These are phyloP conservation scores for Populus hybrid DNA, from an alignment of 441 rosid genomes.

Conservation along the genomic window DNA sequence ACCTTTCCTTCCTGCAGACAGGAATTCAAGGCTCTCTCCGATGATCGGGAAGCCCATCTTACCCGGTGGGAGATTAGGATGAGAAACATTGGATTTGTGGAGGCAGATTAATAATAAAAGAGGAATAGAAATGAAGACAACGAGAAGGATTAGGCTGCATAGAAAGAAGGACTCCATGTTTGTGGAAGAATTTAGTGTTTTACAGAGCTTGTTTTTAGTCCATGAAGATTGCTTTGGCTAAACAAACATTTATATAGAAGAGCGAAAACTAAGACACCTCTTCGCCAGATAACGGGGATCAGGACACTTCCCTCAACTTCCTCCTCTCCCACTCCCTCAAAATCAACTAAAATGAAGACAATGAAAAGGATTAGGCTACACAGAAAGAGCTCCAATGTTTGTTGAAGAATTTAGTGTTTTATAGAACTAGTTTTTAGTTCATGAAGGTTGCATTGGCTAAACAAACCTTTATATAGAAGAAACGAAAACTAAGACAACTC, in stretches of 20 bases:
- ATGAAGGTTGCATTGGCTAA: background rate
- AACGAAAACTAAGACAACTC: background rate
- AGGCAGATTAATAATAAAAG: background rate
- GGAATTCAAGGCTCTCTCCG: conserved; percentile 26
- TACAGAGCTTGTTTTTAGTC: no score
- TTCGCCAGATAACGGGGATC: no score
- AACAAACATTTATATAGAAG: no score
- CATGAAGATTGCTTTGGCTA: no score
- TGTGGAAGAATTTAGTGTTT: background rate
- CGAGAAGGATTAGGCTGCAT: background rate
- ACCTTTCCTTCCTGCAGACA: conserved; percentile 9
- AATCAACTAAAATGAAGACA: background rate
- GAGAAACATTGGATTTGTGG: background rate
- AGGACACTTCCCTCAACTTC: no score
- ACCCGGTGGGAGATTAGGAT: conserved; percentile 37
- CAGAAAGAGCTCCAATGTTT: background rate
- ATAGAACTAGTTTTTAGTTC: background rate
- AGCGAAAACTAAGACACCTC: no score
- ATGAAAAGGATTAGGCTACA: background rate
- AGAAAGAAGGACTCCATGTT: background rate
- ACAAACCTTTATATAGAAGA: background rate
- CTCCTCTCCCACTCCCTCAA: no score
- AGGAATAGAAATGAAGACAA: background rate
- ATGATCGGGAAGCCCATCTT: conserved; percentile 35
- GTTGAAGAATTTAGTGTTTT: background rate